phyloP scores from a whole-genome alignment of 768 basidiomycete genomes.

The Amanita rubescens region DNA sequence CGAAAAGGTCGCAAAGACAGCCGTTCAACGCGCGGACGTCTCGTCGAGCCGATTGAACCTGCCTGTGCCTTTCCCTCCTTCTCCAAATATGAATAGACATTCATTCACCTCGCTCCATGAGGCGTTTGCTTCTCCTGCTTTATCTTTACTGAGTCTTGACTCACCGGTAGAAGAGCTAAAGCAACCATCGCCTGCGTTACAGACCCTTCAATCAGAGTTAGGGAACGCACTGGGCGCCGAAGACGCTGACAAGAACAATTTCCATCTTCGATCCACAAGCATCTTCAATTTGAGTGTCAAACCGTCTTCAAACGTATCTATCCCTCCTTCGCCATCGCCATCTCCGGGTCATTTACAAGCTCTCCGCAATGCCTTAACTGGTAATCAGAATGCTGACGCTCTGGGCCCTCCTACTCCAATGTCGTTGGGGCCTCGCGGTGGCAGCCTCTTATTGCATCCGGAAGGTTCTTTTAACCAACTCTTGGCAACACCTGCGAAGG shows the following conservation, averaged over 20 bases:
- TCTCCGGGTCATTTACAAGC: constrained; percentile 10
- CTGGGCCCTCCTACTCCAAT: constrained; percentile 4
- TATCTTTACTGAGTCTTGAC: constrained; percentile 25
- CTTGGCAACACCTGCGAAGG: constrained; percentile 1
- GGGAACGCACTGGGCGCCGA: constrained; percentile 45
- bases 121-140: constrained; percentile 17
- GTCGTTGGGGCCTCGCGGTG: constrained; percentile 4
- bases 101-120: constrained; percentile 3
- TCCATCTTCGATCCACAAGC: constrained; percentile 48
- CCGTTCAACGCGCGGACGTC: neutral
- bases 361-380: neutral
- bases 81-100: constrained; percentile 1
- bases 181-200: constrained; percentile 4
- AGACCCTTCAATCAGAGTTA: constrained; percentile 51
- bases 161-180: neutral
- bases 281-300: constrained; percentile 35
- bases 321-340: constrained; percentile 32
- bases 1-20: neutral
- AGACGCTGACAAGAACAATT: constrained; percentile 25
- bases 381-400: neutral
- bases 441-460: constrained; percentile 6
- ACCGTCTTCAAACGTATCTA: constrained; percentile 21
- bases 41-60: neutral
- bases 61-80: constrained; percentile 6
- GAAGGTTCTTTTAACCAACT: neutral